These are phyloP conservation scores for Tricholoma hemisulphureum DNA, from an alignment of 768 basidiomycete species.

Conservation along the genomic window DNA sequence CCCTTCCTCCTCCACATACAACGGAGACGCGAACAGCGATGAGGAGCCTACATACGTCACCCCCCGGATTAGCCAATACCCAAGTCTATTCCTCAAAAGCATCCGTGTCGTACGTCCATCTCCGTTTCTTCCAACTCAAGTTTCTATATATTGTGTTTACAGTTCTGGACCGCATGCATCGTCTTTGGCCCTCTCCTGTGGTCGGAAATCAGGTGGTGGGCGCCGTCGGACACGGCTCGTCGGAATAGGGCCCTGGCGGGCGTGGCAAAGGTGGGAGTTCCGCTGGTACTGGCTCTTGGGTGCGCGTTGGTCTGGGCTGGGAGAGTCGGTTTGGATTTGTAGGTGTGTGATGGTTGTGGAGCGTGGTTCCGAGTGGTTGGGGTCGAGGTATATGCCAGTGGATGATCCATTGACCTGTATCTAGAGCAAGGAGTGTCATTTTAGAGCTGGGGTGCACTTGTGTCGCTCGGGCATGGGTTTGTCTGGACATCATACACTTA, in stretches of 20 bases:
- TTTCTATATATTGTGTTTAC: background rate
- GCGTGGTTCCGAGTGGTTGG: no score
- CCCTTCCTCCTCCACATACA: conserved; percentile 10
- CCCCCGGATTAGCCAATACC: conserved; percentile 64
- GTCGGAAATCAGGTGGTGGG: conserved; percentile 82
- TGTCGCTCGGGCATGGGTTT: no score
- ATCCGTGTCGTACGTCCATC: conserved; percentile 63
- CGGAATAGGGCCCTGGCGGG: background rate
- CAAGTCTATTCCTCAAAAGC: conserved; percentile 57
- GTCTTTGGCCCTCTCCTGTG: conserved; percentile 87
- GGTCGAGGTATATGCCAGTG: no score
- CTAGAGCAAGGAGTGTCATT: no score
- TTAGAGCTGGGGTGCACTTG: no score
- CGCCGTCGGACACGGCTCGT: conserved; percentile 21
- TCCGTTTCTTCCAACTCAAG: conserved; percentile 6
- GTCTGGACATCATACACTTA: no score
- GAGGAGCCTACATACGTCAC: conserved; percentile 39
- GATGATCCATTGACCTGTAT: no score
- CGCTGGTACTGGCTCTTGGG: background rate
- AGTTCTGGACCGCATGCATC: conserved; percentile 92
- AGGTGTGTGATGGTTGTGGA: no score
- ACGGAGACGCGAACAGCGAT: conserved; percentile 7
- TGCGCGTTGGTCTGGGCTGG: background rate
- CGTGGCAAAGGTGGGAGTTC: background rate
- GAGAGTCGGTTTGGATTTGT: background rate